A percentile compares a stretch with the other conserved stretches of the same genome.
These are phyloP conservation scores for Periconia macrospinosa DNA, from an alignment of 2,329 filamentous ascomycete genomes.

Conservation along the genomic window DNA sequence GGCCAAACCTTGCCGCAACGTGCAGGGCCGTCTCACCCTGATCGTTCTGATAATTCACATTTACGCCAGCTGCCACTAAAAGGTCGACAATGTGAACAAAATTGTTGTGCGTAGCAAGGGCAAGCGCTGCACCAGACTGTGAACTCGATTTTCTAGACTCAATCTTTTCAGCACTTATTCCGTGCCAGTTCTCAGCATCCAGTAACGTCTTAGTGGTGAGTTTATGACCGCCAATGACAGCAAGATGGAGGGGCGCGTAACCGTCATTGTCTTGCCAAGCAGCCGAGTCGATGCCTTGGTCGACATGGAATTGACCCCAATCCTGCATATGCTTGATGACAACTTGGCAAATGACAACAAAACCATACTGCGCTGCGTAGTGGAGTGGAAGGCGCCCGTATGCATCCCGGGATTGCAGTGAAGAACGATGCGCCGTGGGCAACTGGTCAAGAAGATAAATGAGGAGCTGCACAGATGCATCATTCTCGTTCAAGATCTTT, in stretches of 20 bases:
- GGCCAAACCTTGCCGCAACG: constrained; percentile 85
- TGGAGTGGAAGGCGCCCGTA: constrained; percentile 86
- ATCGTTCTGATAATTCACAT: constrained; percentile 91
- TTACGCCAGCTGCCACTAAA: constrained; percentile 84
- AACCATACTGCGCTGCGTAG: constrained; percentile 92
- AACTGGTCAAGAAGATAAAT: constrained; percentile 68
- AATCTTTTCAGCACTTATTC: constrained; percentile 62
- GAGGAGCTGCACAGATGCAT: constrained; percentile 73
- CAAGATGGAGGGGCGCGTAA: constrained; percentile 86
- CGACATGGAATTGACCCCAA: constrained; percentile 84
- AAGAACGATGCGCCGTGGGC: constrained; percentile 65
- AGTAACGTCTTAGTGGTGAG: constrained; percentile 81
- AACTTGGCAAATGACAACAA: constrained; percentile 85
- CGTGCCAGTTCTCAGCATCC: constrained; percentile 76
- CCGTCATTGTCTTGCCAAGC: constrained; percentile 94
- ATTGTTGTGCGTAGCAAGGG: constrained; percentile 85
- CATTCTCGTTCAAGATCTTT: constrained; percentile 66
- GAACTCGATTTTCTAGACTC: constrained; percentile 70
- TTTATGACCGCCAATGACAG: constrained; percentile 87
- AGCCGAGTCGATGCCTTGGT: constrained; percentile 80
- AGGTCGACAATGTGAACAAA: constrained; percentile 82
- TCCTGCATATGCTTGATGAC: constrained; percentile 86
- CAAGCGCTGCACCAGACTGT: constrained; percentile 84
- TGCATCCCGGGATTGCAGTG: constrained; percentile 70
- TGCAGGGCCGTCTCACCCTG: constrained; percentile 91